Percentiles rank a stretch among this genome's conserved stretches.
Conservation (phyloP, 129 eudicot genomes). For the Scalesia atractyloides region DNA sequence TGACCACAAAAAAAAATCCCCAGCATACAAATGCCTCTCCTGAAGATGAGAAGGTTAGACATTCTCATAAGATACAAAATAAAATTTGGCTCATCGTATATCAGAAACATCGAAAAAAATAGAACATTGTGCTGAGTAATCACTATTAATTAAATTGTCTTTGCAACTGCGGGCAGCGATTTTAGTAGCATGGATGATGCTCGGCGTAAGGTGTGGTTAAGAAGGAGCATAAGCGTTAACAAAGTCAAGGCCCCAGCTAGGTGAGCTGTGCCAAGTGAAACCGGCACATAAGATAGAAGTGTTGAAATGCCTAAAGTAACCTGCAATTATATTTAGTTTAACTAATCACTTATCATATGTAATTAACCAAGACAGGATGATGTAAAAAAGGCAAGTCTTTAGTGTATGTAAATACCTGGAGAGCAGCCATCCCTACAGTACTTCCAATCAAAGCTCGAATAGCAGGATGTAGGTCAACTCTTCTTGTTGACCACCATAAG, state of each 20-base stretch:
- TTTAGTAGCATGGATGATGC: slow-evolving; percentile 72
- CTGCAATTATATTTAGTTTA: slow-evolving; percentile 41
- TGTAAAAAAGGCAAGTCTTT: background rate
- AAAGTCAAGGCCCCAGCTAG: slow-evolving; percentile 96
- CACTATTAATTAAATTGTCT: slow-evolving; percentile 33
- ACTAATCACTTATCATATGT: slow-evolving; percentile 6
- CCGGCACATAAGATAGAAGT: slow-evolving; percentile 85
- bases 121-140: background rate
- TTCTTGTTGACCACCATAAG: slow-evolving; percentile 85
- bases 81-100: too few relatives aligned
- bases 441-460: slow-evolving; percentile 71
- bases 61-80: too few relatives aligned
- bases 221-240: slow-evolving; percentile 77
- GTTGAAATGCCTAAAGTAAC: slow-evolving; percentile 92
- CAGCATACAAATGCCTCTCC: too few relatives aligned
- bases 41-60: too few relatives aligned
- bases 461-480: slow-evolving; percentile 86
- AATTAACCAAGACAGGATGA: background rate
- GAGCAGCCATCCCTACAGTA: slow-evolving; percentile 91
- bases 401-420: slow-evolving; percentile 59
- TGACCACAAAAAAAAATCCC: too few relatives aligned
- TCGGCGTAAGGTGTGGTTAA: slow-evolving; percentile 75
- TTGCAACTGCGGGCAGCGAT: slow-evolving; percentile 64
- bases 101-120: background rate
- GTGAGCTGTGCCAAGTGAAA: slow-evolving; percentile 89